phyloP scores from a whole-genome alignment of 257 asterid species.

The Solanum lycopersicoides region DNA sequence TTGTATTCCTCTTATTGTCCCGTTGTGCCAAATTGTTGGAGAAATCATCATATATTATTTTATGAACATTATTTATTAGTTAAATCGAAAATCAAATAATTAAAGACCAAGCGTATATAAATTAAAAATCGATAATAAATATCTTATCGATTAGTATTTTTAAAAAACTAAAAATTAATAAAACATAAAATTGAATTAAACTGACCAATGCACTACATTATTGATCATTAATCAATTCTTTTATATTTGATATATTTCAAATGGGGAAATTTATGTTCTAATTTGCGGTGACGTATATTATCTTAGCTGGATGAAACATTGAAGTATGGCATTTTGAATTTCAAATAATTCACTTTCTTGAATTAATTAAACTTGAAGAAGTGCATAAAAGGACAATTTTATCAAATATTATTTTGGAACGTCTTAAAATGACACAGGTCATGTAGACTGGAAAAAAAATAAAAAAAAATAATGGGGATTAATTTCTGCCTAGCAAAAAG shows the following conservation, averaged over 20 bases:
- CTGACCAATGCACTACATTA: too few relatives aligned
- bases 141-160: too few relatives aligned
- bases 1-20: neutral
- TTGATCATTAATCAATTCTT: too few relatives aligned
- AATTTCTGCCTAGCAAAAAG: too few relatives aligned
- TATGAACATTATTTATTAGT: too few relatives aligned
- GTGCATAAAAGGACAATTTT: neutral
- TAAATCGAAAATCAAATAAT: too few relatives aligned
- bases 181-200: too few relatives aligned
- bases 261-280: neutral
- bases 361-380: neutral
- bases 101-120: too few relatives aligned
- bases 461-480: too few relatives aligned
- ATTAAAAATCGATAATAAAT: too few relatives aligned
- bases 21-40: neutral
- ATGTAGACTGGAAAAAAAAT: too few relatives aligned
- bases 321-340: neutral
- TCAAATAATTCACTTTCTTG: neutral
- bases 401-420: neutral
- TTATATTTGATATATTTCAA: neutral
- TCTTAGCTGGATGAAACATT: neutral
- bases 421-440: neutral
- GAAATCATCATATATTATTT: neutral
- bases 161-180: too few relatives aligned
- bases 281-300: neutral